phyloP scores from a whole-genome alignment of 164 flowering plant species.

The Magnolia sinica region DNA sequence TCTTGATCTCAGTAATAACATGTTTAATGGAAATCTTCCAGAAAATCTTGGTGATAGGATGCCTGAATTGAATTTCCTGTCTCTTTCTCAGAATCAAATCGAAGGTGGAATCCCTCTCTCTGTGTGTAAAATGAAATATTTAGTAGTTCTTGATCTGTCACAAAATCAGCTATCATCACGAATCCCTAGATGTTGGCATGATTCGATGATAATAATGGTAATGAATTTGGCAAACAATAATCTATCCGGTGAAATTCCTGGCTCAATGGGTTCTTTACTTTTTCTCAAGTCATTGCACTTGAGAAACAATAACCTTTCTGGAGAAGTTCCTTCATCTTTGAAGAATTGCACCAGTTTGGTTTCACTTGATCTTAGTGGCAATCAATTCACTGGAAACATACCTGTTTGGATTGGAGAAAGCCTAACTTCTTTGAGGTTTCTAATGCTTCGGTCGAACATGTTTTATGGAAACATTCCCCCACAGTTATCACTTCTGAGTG shows the following conservation, averaged over 20 bases:
- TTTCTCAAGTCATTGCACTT: constrained; percentile 2
- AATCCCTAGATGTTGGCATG: constrained; percentile 11
- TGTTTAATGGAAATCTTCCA: not conserved
- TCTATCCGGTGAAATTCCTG: constrained; percentile 4
- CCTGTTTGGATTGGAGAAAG: constrained; percentile 16
- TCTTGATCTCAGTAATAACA: not conserved
- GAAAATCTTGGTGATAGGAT: not conserved
- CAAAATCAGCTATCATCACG: constrained; percentile 9
- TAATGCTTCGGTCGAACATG: constrained; percentile 8
- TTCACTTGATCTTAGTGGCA: constrained; percentile 9
- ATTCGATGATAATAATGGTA: not conserved
- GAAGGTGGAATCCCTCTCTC: too few relatives aligned
- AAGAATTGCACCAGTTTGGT: constrained; percentile 7
- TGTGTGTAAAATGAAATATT: not conserved
- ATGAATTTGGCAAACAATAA: constrained; percentile 6
- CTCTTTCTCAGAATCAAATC: too few relatives aligned
- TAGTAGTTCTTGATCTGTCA: not conserved
- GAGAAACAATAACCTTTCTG: constrained; percentile 9
- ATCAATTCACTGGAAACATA: constrained; percentile 10
- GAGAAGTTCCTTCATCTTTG: constrained; percentile 5
- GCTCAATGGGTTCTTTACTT: not conserved
- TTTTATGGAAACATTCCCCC: constrained; percentile 23
- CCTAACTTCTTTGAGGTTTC: not conserved
- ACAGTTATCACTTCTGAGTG: constrained; percentile 5
- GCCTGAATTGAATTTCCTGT: too few relatives aligned